Conservation (phyloP, 768 basidiomycete genomes). For the Boletus coccyginus region DNA sequence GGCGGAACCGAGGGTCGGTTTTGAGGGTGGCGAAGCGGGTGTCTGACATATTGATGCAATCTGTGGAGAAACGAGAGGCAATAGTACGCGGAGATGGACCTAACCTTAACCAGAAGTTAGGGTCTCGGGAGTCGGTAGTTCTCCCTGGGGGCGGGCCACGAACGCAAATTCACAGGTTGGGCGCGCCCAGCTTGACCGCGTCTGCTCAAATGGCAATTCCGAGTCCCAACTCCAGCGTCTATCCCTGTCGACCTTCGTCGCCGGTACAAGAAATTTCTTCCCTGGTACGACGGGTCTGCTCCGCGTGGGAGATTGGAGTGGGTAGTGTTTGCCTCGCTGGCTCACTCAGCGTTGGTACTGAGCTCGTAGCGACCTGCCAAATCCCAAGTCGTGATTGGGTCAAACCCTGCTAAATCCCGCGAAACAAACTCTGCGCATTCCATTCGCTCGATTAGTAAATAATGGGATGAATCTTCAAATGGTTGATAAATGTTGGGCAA, state of each 20-base stretch:
- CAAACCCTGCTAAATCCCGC: neutral
- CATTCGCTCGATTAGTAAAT: too few relatives aligned
- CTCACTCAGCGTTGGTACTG: constrained; percentile 31
- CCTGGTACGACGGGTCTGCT: constrained; percentile 30
- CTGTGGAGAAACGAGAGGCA: neutral
- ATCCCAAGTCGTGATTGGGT: neutral
- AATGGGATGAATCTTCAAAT: neutral
- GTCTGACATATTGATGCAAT: constrained; percentile 51
- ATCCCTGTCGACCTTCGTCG: neutral
- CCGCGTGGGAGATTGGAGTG: constrained; percentile 26
- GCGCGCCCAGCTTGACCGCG: constrained; percentile 47
- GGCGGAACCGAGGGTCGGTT: constrained; percentile 91
- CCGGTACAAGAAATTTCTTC: constrained; percentile 31
- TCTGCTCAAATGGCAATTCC: constrained; percentile 31
- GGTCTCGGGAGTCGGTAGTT: too few relatives aligned
- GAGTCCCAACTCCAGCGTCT: constrained; percentile 27
- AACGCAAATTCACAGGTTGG: constrained; percentile 49
- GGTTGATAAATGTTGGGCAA: constrained; percentile 1
- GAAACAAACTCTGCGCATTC: neutral
- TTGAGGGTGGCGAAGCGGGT: constrained; percentile 84
- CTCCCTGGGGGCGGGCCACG: constrained; percentile 24
- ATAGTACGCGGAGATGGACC: neutral
- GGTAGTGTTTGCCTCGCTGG: constrained; percentile 10
- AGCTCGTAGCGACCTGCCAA: constrained; percentile 17
- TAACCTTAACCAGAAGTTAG: too few relatives aligned